These are phyloP conservation scores for Sphaceloma murrayae DNA, from an alignment of 2,329 filamentous ascomycete genomes.

Conservation along the genomic window DNA sequence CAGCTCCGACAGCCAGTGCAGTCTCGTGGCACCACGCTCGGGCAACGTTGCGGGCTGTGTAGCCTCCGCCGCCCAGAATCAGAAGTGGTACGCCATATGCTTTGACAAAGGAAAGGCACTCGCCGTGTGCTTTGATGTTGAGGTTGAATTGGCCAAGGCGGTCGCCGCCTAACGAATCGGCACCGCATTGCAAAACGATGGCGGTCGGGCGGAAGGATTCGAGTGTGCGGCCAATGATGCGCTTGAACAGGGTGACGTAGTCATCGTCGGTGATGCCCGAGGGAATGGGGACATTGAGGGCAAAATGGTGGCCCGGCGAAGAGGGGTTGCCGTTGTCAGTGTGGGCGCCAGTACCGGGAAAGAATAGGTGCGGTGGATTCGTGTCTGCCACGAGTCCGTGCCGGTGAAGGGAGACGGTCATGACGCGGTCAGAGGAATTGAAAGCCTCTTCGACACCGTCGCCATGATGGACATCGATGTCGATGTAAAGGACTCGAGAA, in stretches of 20 bases:
- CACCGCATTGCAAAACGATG: constrained; percentile 91
- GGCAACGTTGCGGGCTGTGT: constrained; percentile 92
- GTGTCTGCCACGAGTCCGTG: constrained; percentile 58
- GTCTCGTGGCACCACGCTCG: constrained; percentile 97
- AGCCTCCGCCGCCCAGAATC: constrained; percentile 87
- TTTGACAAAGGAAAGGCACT: constrained; percentile 85
- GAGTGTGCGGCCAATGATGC: constrained; percentile 67
- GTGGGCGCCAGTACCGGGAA: constrained; percentile 58
- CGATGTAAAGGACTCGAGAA: constrained; percentile 84
- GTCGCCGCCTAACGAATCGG: constrained; percentile 88
- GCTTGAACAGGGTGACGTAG: constrained; percentile 77
- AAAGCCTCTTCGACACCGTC: constrained; percentile 89
- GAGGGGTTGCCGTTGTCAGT: constrained; percentile 59
- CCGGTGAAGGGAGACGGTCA: constrained; percentile 94
- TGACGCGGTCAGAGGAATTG: constrained; percentile 77
- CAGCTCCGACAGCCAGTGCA: constrained; percentile 69
- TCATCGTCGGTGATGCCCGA: constrained; percentile 62
- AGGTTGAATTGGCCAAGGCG: constrained; percentile 92
- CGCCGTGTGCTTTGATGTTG: constrained; percentile 87
- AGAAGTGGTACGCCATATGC: constrained; percentile 69
- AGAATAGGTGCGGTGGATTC: constrained; percentile 41
- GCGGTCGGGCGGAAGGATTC: constrained; percentile 78
- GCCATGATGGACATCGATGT: constrained; percentile 87
- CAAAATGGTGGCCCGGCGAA: constrained; percentile 65
- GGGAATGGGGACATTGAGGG: constrained; percentile 59